phyloP scores from a whole-genome alignment of 164 flowering plant genomes.

The Magnolia kwangsiensis region DNA sequence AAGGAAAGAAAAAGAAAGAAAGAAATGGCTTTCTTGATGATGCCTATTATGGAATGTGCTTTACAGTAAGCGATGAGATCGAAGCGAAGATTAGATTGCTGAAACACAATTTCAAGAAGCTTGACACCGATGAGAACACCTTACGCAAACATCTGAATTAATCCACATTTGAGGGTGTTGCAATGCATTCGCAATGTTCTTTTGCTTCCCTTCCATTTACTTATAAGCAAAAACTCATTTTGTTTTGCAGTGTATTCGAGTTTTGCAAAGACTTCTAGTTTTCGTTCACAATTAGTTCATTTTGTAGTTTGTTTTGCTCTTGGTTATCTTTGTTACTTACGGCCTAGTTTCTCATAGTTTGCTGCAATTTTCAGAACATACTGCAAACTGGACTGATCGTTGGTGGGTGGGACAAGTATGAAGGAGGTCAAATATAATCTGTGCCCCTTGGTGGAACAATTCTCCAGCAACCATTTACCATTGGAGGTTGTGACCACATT shows the following conservation, averaged over 20 bases:
- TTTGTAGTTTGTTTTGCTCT: neutral
- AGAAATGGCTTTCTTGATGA: neutral
- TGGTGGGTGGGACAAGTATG: constrained; percentile 99
- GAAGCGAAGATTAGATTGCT: no score
- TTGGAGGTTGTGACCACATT: constrained; percentile 60
- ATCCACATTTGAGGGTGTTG: no score
- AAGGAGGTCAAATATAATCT: constrained; percentile 81
- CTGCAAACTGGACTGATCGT: constrained; percentile 86
- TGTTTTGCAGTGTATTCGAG: no score
- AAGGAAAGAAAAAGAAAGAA: no score
- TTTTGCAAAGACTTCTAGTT: no score
- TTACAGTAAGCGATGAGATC: no score
- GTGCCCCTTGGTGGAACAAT: constrained; percentile 90
- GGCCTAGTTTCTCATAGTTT: neutral
- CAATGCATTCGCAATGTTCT: no score
- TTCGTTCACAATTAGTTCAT: neutral
- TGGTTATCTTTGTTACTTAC: neutral
- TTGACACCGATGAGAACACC: no score
- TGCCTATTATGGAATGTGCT: neutral
- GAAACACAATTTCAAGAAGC: no score
- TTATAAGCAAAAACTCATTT: no score
- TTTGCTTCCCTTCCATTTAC: no score
- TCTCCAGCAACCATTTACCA: constrained; percentile 86
- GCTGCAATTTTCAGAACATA: constrained; percentile 50
- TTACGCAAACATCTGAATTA: no score